Evolutionary conservation across 768 basidiomycete genomes (phyloP), one percentile per base, ranked within the genome.

Genomic region (Mycena galericulata): DNA sequence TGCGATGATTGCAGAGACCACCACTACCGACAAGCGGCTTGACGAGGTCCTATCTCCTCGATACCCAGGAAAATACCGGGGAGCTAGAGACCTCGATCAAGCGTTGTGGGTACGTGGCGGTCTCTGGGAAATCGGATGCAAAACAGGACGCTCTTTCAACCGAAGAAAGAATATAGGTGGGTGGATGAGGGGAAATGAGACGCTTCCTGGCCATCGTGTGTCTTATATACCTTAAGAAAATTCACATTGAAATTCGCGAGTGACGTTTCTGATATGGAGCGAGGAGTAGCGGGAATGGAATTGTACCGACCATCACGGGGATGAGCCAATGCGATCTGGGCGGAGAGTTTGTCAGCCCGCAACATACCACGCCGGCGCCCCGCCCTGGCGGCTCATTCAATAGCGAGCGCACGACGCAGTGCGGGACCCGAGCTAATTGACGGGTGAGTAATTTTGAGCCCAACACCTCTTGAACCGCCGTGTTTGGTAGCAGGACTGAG

Each of bases 11-110:
- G n/a, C n/a, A 26, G 50, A 65, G 61, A 71, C 65, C 69, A 47
- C 62, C 61, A 67, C 69, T 71, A 67, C 69, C 69, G 69, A 71
- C 69, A 71, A 67, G 69, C 69, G 69, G 69, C 69, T 70, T 71
- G 69, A 71, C 69, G 69, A 60, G 65, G 56, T 27, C 32, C 61
- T n/a, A 6, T 20, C 8, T 56, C 30, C 41, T 9, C 49, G 32
- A 63, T 62, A 56, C 32, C 26, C 34, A 20, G 11, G 11, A 43
- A 27, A 50, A 24, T 36, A 47, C 46, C 49, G 49, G 34, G 22
- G 47, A 36, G 50, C 24, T 15, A 56, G 64, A 20, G 1, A 53
- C 65, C 61, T 51, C 69, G 69, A 60, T 67, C 65, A 71, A 64
- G 56, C 69, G 65, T 36, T 67, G 69, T 67, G 60, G n/a, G 69